Conservation (phyloP, 2,329 filamentous ascomycete genomes). For the Hypoxylon sp. region DNA sequence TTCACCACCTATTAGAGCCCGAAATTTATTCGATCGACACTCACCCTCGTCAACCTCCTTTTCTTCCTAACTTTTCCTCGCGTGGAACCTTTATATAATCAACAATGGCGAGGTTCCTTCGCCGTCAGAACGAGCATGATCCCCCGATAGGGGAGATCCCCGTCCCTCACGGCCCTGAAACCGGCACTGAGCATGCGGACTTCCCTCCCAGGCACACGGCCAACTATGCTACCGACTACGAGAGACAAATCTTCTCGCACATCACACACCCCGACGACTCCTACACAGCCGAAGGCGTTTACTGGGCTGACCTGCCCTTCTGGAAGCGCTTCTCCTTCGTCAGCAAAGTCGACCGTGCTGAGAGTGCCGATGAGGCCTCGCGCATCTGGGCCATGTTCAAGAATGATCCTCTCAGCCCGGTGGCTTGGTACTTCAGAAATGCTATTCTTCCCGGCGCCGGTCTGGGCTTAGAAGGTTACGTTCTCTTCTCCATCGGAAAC, state of each 20-base stretch:
- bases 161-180: constrained; percentile 65
- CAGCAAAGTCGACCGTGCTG: constrained; percentile 75
- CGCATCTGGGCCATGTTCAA: constrained; percentile 84
- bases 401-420: constrained; percentile 82
- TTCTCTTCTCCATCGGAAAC: constrained; percentile 97
- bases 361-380: constrained; percentile 74
- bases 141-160: constrained; percentile 64
- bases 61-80: constrained; percentile 13
- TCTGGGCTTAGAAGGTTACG: constrained; percentile 92
- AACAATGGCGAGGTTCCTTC: constrained; percentile 54
- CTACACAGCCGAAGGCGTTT: constrained; percentile 83
- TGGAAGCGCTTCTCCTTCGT: constrained; percentile 80
- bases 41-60: constrained; percentile 11
- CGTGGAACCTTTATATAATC: neutral
- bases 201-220: constrained; percentile 55
- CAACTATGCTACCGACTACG: constrained; percentile 59
- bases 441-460: constrained; percentile 93
- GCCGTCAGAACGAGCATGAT: constrained; percentile 57
- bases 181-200: constrained; percentile 62
- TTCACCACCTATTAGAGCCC: constrained; percentile 26
- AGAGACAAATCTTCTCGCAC: constrained; percentile 76
- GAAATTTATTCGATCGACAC: constrained; percentile 8
- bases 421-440: constrained; percentile 90
- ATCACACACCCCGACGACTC: constrained; percentile 90
- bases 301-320: constrained; percentile 91